Evolutionary conservation across 164 flowering plant species (phyloP).

Genomic region (Vitis rupestris): DNA sequence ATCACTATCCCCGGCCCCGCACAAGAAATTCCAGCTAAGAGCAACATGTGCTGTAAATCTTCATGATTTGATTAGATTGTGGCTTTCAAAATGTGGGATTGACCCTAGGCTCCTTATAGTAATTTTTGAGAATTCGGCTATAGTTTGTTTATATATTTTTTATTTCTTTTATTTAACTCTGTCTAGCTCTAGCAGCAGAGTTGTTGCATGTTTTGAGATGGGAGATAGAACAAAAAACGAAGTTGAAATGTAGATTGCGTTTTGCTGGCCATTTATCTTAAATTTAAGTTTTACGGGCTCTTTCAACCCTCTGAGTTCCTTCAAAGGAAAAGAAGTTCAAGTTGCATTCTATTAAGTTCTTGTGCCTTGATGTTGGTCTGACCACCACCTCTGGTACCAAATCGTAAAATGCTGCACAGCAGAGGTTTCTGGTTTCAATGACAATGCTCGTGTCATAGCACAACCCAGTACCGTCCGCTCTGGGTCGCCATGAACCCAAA

Average conservation of each 20-base stretch:
- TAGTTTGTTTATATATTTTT: conserved; percentile 22
- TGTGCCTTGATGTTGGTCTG: too few relatives aligned
- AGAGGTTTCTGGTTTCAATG: not conserved
- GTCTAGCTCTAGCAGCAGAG: not conserved
- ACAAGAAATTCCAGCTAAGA: conserved; percentile 64
- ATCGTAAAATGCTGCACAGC: too few relatives aligned
- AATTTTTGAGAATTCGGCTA: conserved; percentile 18
- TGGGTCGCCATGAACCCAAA: too few relatives aligned
- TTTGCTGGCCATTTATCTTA: not conserved
- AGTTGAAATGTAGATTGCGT: not conserved
- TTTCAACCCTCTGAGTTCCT: too few relatives aligned
- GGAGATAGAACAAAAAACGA: conserved; percentile 1
- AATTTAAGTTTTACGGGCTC: not conserved
- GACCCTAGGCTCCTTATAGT: not conserved
- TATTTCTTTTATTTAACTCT: conserved; percentile 1
- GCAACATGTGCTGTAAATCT: conserved; percentile 49
- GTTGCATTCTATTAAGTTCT: too few relatives aligned
- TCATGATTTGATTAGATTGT: conserved; percentile 16
- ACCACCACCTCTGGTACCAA: too few relatives aligned
- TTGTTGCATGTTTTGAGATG: conserved; percentile 9
- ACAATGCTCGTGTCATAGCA: too few relatives aligned
- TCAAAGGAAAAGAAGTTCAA: too few relatives aligned
- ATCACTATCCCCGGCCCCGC: conserved; percentile 71
- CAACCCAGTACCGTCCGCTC: too few relatives aligned
- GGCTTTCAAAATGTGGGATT: not conserved